Evolutionary conservation across 441 rosid genomes (phyloP), one percentile per base, ranked within the genome.

Genomic region (Populus hybrid): DNA sequence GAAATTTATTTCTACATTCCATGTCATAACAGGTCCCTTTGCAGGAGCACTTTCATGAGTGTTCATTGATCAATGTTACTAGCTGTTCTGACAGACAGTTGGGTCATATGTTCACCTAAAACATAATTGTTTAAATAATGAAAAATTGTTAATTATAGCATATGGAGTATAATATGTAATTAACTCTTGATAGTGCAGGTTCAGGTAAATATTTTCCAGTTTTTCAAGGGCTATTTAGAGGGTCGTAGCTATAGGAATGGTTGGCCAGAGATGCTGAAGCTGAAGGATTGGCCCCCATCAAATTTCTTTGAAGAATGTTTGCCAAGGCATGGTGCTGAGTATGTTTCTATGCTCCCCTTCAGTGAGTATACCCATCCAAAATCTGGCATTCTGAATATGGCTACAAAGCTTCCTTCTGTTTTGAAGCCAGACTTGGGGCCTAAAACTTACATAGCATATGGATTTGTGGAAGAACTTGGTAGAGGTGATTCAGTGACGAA

Each of bases 401-500:
- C 97, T 38, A 82, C 79, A 63, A 87, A 82, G 79, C 81, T 93
- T 85, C 98, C 98, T 0, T 1, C 72, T 0, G 3, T 64, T 0
- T 76, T 95, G 78, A 91, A 86, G 85, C 99, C 98, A 34, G 98
- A 95, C 83, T 67, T 95, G 93, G 99, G 98, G 67, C 99, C 99
- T 28, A 95, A 95, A 85, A 89, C 93, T 0, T 95, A 93, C 70
- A 88, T 95, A 73, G 99, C 97, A 42, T 93, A 91, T 86, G 98
- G 98, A 75, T 78, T 87, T 82, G 77, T 77, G 35, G 86, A 90
- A 85, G 99, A 93, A 83, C 87, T 87, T 78, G 98, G 98, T 38
- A 93, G 98, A 80, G 99, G 96, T 36, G 98, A 95, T 83, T 92
- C 99, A 69, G 97, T 93, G 76, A 95, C 98, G 10, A 93, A 91